Percentiles rank a stretch among this genome's conserved stretches.
Conservation (phyloP, 257 asterid species). For the Capsicum chinense region DNA sequence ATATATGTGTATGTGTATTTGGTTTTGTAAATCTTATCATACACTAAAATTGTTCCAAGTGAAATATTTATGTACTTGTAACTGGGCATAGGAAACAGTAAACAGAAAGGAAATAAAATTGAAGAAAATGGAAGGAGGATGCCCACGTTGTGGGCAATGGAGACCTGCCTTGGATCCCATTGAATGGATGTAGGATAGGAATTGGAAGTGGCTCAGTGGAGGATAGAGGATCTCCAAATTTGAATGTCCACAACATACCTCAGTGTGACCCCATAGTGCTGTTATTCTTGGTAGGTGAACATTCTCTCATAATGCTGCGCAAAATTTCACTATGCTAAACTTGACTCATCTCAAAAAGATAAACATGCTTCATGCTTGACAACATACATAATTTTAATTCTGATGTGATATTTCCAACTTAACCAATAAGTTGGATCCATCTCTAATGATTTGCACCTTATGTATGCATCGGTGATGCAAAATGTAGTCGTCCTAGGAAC, state of each 20-base stretch:
- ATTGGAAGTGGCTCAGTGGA: background rate
- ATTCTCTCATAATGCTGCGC: conserved; percentile 11
- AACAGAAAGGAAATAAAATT: background rate
- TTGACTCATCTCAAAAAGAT: background rate
- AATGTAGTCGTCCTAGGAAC: background rate
- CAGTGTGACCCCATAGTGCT: background rate
- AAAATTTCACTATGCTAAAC: background rate
- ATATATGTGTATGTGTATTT: conserved; percentile 9
- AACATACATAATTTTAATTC: background rate
- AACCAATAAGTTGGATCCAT: background rate
- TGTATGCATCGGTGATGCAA: background rate
- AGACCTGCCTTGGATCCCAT: background rate
- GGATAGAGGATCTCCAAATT: conserved; percentile 20
- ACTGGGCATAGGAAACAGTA: background rate
- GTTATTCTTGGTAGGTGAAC: conserved; percentile 13
- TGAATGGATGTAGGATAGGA: background rate
- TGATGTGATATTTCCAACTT: conserved; percentile 4
- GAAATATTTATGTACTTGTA: background rate
- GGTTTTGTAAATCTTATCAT: background rate
- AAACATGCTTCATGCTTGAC: conserved; percentile 20
- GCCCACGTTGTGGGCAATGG: background rate
- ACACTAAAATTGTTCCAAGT: conserved; percentile 6
- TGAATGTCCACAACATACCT: background rate
- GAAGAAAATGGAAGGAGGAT: background rate
- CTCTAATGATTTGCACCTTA: background rate